Conservation (phyloP, 2,329 filamentous ascomycete genomes). For the Uncinocarpus reesii region DNA sequence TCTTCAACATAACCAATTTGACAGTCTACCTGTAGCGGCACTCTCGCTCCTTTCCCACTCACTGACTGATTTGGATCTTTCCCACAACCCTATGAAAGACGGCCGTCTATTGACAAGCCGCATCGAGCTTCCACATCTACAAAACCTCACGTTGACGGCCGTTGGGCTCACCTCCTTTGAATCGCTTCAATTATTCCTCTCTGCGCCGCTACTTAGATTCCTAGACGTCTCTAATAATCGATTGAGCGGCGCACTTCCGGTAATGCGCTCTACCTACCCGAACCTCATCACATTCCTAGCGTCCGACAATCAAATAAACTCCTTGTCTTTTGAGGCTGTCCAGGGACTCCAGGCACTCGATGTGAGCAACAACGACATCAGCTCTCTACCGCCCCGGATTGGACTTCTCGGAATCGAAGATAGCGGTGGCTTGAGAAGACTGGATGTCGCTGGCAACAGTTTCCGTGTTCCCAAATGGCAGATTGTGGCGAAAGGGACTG, state of each 20-base stretch:
- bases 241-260: slow-evolving; percentile 57
- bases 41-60: slow-evolving; percentile 61
- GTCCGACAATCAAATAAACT: slow-evolving; percentile 67
- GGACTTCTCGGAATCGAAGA: slow-evolving; percentile 59
- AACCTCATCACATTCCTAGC: slow-evolving; percentile 59
- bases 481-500: slow-evolving; percentile 75
- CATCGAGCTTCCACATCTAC: slow-evolving; percentile 61
- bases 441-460: slow-evolving; percentile 74
- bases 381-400: slow-evolving; percentile 66
- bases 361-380: slow-evolving; percentile 75
- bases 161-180: slow-evolving; percentile 64
- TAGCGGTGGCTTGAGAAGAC: slow-evolving; percentile 47
- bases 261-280: slow-evolving; percentile 58
- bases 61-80: slow-evolving; percentile 61
- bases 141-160: slow-evolving; percentile 63
- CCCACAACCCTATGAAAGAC: slow-evolving; percentile 61
- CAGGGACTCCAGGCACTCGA: slow-evolving; percentile 66
- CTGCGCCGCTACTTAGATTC: slow-evolving; percentile 64
- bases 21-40: slow-evolving; percentile 54
- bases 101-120: slow-evolving; percentile 55
- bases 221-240: slow-evolving; percentile 76
- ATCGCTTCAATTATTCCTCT: slow-evolving; percentile 54
- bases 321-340: slow-evolving; percentile 62
- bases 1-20: slow-evolving; percentile 68
- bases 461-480: slow-evolving; percentile 82